Evolutionary conservation across 257 asterid species (phyloP).

Genomic region (Plectranthus barbatus): DNA sequence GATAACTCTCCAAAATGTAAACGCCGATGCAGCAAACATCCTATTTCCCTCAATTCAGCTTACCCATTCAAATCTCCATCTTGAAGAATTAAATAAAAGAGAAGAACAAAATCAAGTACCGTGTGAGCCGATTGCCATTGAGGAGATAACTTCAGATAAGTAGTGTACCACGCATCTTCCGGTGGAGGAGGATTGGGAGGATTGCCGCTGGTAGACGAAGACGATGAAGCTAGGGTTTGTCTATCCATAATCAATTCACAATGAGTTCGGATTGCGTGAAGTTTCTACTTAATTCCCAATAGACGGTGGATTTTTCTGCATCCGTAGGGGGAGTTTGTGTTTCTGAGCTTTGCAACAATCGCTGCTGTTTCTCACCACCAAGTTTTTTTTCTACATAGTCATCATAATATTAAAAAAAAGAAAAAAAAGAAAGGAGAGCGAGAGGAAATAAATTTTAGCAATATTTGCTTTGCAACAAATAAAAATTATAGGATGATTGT

Average conservation of each 20-base stretch:
- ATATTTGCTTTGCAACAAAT: no score
- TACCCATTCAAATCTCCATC: no score
- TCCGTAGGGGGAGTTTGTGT: neutral
- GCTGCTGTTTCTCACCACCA: constrained; percentile 29
- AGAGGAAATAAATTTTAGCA: no score
- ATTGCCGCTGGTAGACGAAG: constrained; percentile 31
- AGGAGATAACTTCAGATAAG: constrained; percentile 47
- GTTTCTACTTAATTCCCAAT: neutral
- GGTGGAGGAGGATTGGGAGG: constrained; percentile 46
- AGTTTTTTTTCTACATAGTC: neutral
- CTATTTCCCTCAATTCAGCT: neutral
- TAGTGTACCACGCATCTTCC: constrained; percentile 67
- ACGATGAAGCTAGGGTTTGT: constrained; percentile 73
- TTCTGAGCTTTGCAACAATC: constrained; percentile 18
- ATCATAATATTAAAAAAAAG: no score
- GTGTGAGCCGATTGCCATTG: constrained; percentile 51
- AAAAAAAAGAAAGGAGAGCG: no score
- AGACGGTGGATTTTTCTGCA: neutral
- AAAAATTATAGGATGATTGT: no score
- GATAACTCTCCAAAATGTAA: neutral
- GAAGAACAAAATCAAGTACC: constrained; percentile 25
- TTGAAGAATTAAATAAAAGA: no score
- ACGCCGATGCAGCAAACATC: neutral
- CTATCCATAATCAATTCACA: constrained; percentile 31
- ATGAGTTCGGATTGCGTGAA: neutral